Percentiles rank a stretch among this genome's conserved stretches.
Conservation (phyloP, 2,329 filamentous ascomycete species). For the Tetracladium maxilliforme region DNA sequence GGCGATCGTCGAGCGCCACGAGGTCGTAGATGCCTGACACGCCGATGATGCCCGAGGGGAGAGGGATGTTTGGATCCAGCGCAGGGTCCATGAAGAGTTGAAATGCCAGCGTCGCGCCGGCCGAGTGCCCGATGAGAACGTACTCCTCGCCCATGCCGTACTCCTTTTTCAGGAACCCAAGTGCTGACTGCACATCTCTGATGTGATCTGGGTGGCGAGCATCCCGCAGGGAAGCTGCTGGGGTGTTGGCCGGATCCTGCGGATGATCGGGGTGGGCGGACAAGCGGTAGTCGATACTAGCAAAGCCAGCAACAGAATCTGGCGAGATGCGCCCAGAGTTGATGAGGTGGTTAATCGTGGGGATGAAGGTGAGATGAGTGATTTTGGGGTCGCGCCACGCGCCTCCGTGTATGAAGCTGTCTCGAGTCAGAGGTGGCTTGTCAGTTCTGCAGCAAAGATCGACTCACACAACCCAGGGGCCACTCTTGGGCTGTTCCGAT, state of each 20-base stretch:
- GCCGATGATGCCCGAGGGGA: slow-evolving; percentile 40
- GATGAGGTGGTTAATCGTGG: slow-evolving; percentile 27
- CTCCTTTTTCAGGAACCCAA: slow-evolving; percentile 30
- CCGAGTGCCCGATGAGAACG: slow-evolving; percentile 46
- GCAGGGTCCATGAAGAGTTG: slow-evolving; percentile 37
- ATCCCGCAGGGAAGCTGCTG: slow-evolving; percentile 17
- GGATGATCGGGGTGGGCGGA: slow-evolving; percentile 34
- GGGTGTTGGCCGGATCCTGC: slow-evolving; percentile 22
- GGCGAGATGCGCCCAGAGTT: slow-evolving; percentile 8
- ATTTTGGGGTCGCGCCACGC: slow-evolving; percentile 45
- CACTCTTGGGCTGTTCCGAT: neutral
- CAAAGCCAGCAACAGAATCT: slow-evolving; percentile 39
- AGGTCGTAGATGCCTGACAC: slow-evolving; percentile 56
- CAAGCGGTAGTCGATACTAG: slow-evolving; percentile 50
- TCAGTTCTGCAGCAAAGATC: neutral
- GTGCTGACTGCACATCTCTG: slow-evolving; percentile 34
- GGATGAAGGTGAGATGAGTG: slow-evolving; percentile 26
- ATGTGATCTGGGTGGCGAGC: slow-evolving; percentile 47
- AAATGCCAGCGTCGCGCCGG: slow-evolving; percentile 46
- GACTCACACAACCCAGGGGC: neutral
- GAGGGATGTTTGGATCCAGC: slow-evolving; percentile 13
- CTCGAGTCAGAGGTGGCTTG: slow-evolving; percentile 1
- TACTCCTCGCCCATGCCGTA: slow-evolving; percentile 30
- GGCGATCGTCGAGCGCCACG: slow-evolving; percentile 29
- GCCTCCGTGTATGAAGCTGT: slow-evolving; percentile 44